Evolutionary conservation across 1,284 basidiomycete genomes (phyloP), one percentile per base, ranked within the genome.

Genomic region (Sporisorium iseilematis-ciliati): DNA sequence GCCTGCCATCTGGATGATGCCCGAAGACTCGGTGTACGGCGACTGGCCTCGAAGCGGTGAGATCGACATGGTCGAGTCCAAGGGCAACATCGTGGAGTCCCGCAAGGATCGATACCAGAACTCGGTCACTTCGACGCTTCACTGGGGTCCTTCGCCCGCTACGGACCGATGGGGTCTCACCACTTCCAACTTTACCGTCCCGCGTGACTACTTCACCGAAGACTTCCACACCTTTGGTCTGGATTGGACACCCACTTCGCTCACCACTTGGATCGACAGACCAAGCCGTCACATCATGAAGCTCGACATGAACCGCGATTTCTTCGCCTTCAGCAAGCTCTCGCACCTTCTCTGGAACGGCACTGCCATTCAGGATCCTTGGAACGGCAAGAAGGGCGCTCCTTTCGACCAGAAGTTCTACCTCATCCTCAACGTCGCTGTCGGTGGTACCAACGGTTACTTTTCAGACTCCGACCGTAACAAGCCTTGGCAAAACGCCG

Each of bases 391-490:
- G 89, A 89, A 48, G 87, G 83, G 83, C 16, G 91, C 93, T n/a
- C 93, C 93, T 5, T 95, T 94, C 82, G 93, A 95, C 86, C 90
- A 93, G 87, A 91, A 89, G 16, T 95, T 94, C 87, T 94, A 93
- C 86, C 87, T 95, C 48, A 90, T 93, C 76, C 86, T 95, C 80
- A 89, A 92, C 83, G 88, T 94, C 56, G 92, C 91, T 14, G 92
- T 90, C 25, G 93, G 93, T 4, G 92, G 92, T 10, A 94, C 64
- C 53, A 60, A 66, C 33, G 64, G 93, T 23, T 94, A 92, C 92
- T 95, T 95, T 89, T 53, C 45, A 12, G 61, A 73, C 25, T 14
- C 91, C 18, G 92, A 94, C 82, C 48, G 60, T 25, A 59, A 75
- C 56, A 95, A 94, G 86, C 91, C 64, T 20, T 65, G 64, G 64